Conservation (phyloP, 1,284 basidiomycete species). For the Gymnopus androsaceus region DNA sequence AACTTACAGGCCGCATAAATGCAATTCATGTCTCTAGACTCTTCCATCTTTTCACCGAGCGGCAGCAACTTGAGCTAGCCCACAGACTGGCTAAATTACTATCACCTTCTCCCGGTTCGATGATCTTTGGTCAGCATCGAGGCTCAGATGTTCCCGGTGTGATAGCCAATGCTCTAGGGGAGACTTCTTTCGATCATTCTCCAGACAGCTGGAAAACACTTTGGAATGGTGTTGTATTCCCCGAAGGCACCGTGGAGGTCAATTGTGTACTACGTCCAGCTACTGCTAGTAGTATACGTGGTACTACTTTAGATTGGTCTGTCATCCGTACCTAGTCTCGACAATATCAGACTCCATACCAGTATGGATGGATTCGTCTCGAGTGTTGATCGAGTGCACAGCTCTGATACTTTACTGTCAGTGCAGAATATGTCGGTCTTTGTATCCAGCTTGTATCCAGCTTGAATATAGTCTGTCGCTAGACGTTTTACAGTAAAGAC, state of each 20-base stretch:
- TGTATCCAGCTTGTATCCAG: too few species aligned
- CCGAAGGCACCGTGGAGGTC: constrained; percentile 32
- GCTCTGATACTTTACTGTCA: too few species aligned
- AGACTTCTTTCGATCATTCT: constrained; percentile 18
- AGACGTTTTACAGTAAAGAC: too few species aligned
- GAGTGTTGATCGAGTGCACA: too few species aligned
- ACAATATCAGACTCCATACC: too few species aligned
- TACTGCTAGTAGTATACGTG: too few species aligned
- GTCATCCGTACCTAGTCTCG: not conserved
- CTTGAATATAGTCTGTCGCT: too few species aligned
- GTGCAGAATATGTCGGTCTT: too few species aligned
- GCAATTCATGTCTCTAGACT: constrained; percentile 46
- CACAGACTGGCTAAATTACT: constrained; percentile 38
- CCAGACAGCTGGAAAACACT: constrained; percentile 35
- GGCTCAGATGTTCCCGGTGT: constrained; percentile 19
- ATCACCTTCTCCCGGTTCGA: constrained; percentile 31
- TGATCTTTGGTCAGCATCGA: constrained; percentile 34
- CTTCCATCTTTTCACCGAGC: constrained; percentile 53
- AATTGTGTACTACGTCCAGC: constrained; percentile 20
- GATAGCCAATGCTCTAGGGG: constrained; percentile 18
- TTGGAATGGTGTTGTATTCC: constrained; percentile 36
- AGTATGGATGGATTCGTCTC: too few species aligned
- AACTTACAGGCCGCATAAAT: constrained; percentile 43
- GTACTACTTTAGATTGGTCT: constrained; percentile 5
- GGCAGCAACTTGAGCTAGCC: constrained; percentile 41